Percentiles rank a stretch among this genome's conserved stretches.
These are phyloP conservation scores for Aleurites moluccanus DNA, from an alignment of 441 rosid species.

Conservation along the genomic window DNA sequence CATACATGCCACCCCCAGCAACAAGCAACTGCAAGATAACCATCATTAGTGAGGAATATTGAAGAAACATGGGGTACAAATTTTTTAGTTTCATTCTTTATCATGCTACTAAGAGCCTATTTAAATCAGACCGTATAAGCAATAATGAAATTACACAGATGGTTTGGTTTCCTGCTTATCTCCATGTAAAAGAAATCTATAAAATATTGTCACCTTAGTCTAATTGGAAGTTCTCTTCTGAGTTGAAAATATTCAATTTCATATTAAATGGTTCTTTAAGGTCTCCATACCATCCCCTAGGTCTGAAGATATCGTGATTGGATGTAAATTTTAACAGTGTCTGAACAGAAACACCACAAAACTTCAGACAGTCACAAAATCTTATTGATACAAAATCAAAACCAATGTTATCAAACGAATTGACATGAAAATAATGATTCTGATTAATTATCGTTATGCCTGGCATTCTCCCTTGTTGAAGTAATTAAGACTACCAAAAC, in stretches of 20 bases:
- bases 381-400: neutral
- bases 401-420: neutral
- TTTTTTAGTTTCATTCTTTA: neutral
- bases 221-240: neutral
- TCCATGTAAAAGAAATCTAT: neutral
- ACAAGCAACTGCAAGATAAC: slow-evolving; percentile 66
- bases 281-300: neutral
- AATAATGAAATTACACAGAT: neutral
- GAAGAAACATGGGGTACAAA: neutral
- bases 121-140: neutral
- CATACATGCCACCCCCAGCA: slow-evolving; percentile 95
- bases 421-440: neutral
- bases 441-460: neutral
- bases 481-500: neutral
- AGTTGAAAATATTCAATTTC: neutral
- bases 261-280: neutral
- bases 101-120: neutral
- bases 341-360: neutral
- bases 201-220: neutral
- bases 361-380: neutral
- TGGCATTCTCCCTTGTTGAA: neutral
- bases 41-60: slow-evolving; percentile 11
- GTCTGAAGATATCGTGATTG: neutral
- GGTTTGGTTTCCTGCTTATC: neutral
- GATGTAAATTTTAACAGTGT: neutral